Percentiles rank a stretch among this genome's conserved stretches.
phyloP scores from a whole-genome alignment of 306 rosid genomes.

The Leucaena leucocephala region DNA sequence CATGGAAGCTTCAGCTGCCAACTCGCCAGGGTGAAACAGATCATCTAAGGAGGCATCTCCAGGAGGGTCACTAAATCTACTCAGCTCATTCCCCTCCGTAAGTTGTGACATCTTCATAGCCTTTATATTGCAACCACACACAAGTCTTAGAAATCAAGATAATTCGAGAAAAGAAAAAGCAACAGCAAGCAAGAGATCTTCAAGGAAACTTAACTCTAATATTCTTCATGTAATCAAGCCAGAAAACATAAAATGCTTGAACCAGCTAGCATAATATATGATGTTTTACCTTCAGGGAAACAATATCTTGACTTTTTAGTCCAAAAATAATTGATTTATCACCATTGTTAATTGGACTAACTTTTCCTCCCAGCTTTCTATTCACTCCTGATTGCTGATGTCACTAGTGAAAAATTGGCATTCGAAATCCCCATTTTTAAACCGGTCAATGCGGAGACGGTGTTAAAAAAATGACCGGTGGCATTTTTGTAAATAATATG shows the following conservation, averaged over 20 bases:
- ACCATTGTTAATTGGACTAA: neutral
- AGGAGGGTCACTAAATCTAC: conserved; percentile 94
- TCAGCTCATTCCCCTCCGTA: conserved; percentile 76
- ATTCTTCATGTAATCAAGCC: neutral
- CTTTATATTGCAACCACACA: too few species aligned
- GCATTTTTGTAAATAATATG: too few species aligned
- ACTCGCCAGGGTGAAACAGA: conserved; percentile 75
- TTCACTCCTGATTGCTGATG: neutral
- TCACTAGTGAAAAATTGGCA: too few species aligned
- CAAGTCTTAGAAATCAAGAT: too few species aligned
- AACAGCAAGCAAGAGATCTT: too few species aligned
- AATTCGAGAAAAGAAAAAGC: too few species aligned
- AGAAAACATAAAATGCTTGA: neutral
- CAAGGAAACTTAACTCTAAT: neutral
- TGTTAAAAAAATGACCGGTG: too few species aligned
- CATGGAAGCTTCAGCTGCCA: conserved; percentile 73
- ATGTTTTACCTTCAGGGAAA: neutral
- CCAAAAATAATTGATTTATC: too few species aligned
- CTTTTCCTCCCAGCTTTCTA: neutral
- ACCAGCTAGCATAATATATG: neutral
- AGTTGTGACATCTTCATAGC: too few species aligned
- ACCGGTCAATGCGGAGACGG: too few species aligned
- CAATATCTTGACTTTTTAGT: neutral
- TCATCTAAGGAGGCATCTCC: conserved; percentile 98
- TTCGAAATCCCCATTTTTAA: too few species aligned